Evolutionary conservation across 768 basidiomycete genomes (phyloP).

Genomic region (Auriculariales sp.): DNA sequence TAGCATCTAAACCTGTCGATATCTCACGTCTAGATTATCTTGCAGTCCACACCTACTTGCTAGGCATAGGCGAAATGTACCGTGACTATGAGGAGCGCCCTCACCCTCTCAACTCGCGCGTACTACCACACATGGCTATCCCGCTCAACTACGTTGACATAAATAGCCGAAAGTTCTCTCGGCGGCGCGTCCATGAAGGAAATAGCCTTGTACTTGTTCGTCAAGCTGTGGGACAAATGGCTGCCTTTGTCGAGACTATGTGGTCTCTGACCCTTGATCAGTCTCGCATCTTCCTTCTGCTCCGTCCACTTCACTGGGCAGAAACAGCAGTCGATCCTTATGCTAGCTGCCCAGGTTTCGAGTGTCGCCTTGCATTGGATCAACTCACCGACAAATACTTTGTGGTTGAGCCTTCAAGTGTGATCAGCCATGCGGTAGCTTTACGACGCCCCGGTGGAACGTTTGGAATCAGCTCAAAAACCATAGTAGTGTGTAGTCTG

Average conservation of each 20-base stretch:
- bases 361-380: neutral
- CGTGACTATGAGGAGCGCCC: neutral
- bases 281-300: no score
- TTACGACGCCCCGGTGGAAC: neutral
- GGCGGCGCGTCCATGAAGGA: neutral
- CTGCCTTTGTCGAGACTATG: no score
- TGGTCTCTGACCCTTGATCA: no score
- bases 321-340: neutral
- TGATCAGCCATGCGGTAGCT: neutral
- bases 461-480: no score
- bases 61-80: neutral
- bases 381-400: neutral
- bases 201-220: neutral
- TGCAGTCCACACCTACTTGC: neutral
- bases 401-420: neutral
- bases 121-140: neutral
- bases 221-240: neutral
- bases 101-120: neutral
- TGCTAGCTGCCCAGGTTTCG: neutral
- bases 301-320: no score
- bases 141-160: neutral
- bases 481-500: no score
- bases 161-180: neutral
- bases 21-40: no score
- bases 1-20: no score